These are phyloP conservation scores for Amylostereum chailletii DNA, from an alignment of 1,284 basidiomycete species.

Conservation along the genomic window DNA sequence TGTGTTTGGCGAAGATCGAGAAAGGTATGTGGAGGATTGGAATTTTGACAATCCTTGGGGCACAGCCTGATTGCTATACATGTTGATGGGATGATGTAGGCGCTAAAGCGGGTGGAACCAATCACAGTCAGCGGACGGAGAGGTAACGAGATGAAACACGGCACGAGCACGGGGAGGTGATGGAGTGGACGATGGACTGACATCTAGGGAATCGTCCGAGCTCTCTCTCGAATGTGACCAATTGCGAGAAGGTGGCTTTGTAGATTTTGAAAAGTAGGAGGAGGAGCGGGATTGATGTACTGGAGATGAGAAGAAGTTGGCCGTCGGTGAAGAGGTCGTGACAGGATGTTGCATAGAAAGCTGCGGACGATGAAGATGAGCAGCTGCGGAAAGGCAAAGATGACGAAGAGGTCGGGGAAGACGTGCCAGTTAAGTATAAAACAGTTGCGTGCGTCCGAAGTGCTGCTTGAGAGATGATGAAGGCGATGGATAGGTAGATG, in stretches of 20 bases:
- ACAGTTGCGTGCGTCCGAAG: slow-evolving; percentile 35
- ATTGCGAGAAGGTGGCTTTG: too few species aligned
- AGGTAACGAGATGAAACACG: too few species aligned
- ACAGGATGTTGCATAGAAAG: slow-evolving; percentile 28
- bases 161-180: too few species aligned
- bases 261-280: slow-evolving; percentile 16
- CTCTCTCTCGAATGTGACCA: too few species aligned
- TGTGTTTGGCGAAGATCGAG: slow-evolving; percentile 10
- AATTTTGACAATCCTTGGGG: slow-evolving; percentile 11
- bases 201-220: too few species aligned
- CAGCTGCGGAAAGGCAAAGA: slow-evolving; percentile 12
- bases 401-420: slow-evolving; percentile 3
- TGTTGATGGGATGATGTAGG: slow-evolving; percentile 14
- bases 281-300: slow-evolving; percentile 4
- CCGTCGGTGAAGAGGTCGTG: slow-evolving; percentile 37
- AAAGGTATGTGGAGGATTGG: slow-evolving; percentile 11
- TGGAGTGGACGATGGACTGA: too few species aligned
- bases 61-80: slow-evolving; percentile 13
- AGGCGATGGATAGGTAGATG: slow-evolving; percentile 32
- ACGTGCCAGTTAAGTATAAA: slow-evolving; percentile 59
- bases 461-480: slow-evolving; percentile 38
- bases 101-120: slow-evolving; percentile 12
- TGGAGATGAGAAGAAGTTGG: slow-evolving; percentile 28
- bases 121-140: neutral
- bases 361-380: slow-evolving; percentile 18